Evolutionary conservation across 106 monocot genomes (phyloP).

Genomic region (Dioscorea dumetorum): DNA sequence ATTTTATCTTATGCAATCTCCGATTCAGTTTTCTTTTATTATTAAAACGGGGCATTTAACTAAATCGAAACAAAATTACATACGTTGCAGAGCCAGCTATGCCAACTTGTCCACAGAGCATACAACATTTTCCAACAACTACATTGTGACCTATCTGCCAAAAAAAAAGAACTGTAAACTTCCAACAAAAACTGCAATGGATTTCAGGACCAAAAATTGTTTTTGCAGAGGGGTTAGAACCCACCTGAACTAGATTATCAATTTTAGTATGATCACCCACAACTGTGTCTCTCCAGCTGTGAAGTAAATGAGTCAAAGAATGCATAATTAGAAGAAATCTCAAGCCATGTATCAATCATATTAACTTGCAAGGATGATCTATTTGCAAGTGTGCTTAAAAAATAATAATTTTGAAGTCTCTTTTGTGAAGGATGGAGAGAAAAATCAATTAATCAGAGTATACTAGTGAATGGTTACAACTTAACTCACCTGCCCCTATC

Average conservation of each 20-base stretch:
- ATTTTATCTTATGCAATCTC: no score
- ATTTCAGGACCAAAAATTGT: background rate
- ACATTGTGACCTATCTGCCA: constrained; percentile 93
- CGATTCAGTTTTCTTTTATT: no score
- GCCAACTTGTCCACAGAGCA: constrained; percentile 97
- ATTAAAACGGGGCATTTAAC: background rate
- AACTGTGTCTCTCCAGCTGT: constrained; percentile 93
- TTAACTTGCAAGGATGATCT: no score
- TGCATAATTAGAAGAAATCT: no score
- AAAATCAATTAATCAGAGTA: no score
- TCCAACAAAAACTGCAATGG: background rate
- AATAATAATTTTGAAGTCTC: no score
- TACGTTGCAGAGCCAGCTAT: constrained; percentile 97
- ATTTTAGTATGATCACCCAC: constrained; percentile 89
- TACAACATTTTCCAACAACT: constrained; percentile 78
- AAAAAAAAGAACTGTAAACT: background rate
- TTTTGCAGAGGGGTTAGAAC: background rate
- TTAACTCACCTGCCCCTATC: constrained; percentile 88
- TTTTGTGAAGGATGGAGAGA: no score
- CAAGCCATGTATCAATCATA: no score
- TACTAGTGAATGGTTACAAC: background rate
- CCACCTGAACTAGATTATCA: constrained; percentile 93
- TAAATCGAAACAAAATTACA: constrained; percentile 1
- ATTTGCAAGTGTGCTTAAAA: no score
- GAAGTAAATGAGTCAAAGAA: background rate